Evolutionary conservation across 495 filamentous ascomycete species (phyloP).

Genomic region (Daldinia bambusicola): DNA sequence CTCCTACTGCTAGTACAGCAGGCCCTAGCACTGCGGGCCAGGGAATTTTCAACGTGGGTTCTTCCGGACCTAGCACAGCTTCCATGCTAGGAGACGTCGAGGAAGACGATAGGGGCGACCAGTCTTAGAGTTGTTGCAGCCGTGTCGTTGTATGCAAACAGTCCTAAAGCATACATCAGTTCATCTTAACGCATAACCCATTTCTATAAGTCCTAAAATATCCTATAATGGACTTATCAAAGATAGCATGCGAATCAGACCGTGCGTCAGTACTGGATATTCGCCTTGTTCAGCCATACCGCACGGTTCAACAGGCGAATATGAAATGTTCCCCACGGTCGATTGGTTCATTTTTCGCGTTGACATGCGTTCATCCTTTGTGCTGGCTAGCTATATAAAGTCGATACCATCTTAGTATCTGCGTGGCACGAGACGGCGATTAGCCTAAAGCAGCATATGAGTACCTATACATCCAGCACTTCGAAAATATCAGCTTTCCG

Average conservation of each 20-base stretch:
- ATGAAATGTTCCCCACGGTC: background rate
- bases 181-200: background rate
- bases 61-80: conserved; percentile 41
- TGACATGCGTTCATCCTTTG: background rate
- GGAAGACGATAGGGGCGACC: conserved; percentile 26
- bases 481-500: background rate
- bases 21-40: conserved; percentile 36
- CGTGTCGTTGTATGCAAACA: background rate
- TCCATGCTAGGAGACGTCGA: conserved; percentile 39
- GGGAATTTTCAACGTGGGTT: conserved; percentile 21
- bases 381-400: background rate
- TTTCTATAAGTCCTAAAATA: background rate
- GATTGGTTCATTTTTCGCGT: background rate
- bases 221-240: background rate
- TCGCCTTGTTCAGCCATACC: background rate
- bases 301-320: background rate
- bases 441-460: background rate
- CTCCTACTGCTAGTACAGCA: background rate
- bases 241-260: background rate
- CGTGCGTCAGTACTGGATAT: background rate
- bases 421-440: background rate
- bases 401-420: background rate
- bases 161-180: background rate
- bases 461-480: background rate
- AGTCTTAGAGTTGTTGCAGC: conserved; percentile 13